Percentiles rank a stretch among this genome's conserved stretches.
These are phyloP conservation scores for Carex littledalei DNA, from an alignment of 176 grass and related monocot genomes.

Conservation along the genomic window DNA sequence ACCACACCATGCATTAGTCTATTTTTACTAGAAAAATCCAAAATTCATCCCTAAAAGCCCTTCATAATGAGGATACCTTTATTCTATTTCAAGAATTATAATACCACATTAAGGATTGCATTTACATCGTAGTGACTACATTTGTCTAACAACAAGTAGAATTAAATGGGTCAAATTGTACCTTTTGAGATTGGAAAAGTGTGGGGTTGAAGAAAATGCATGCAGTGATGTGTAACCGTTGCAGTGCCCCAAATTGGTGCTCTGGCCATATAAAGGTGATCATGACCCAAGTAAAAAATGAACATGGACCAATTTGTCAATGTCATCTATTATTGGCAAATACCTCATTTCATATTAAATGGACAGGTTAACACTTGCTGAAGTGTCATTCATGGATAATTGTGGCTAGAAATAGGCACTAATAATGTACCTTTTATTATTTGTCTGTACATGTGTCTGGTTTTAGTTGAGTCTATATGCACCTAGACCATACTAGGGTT, in stretches of 20 bases:
- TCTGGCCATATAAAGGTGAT: background rate
- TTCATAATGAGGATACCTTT: conserved; percentile 6
- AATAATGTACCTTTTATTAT: conserved; percentile 2
- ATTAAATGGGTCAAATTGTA: conserved; percentile 7
- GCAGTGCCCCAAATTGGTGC: background rate
- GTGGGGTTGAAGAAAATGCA: background rate
- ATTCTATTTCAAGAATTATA: background rate
- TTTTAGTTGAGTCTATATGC: background rate
- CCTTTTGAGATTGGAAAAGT: background rate
- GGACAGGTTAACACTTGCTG: conserved; percentile 1
- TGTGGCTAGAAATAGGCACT: conserved; percentile 5
- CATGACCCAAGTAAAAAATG: background rate
- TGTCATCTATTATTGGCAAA: background rate
- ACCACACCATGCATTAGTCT: background rate
- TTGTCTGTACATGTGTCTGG: background rate
- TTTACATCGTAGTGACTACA: background rate
- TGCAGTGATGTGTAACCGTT: background rate
- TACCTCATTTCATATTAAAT: background rate
- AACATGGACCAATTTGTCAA: conserved; percentile 15
- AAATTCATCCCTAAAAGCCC: conserved; percentile 1
- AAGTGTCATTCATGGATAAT: background rate
- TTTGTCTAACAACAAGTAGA: background rate
- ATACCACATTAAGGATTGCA: conserved; percentile 10
- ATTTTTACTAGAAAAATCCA: background rate
- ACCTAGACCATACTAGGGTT: background rate